phyloP scores from a whole-genome alignment of 257 asterid genomes.

The Capsicum pubescens region DNA sequence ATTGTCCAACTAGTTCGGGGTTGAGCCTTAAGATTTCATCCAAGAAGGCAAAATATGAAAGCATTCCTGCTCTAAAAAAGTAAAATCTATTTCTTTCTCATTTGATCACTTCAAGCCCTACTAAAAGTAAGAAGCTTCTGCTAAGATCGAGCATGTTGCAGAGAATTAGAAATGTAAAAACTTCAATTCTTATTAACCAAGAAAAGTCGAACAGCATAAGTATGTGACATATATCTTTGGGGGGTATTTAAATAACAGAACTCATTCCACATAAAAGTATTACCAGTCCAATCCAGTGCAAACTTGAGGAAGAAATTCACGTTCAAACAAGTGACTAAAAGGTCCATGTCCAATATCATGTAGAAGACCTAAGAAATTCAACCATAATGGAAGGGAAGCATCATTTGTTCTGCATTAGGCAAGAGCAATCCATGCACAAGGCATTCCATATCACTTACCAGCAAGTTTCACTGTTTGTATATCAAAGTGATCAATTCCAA shows the following conservation, averaged over 20 bases:
- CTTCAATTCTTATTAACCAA: not conserved
- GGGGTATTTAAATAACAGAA: conserved; percentile 16
- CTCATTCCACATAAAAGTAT: conserved; percentile 18
- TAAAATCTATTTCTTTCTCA: conserved; percentile 7
- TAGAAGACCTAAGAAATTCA: conserved; percentile 66
- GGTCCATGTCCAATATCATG: conserved; percentile 99
- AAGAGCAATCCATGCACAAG: conserved; percentile 26
- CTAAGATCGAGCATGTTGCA: not conserved
- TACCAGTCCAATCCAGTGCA: conserved; percentile 70
- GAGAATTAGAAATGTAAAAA: not conserved
- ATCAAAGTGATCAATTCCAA: conserved; percentile 82
- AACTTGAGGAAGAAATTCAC: conserved; percentile 84
- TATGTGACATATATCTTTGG: not conserved
- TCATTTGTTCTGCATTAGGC: conserved; percentile 31
- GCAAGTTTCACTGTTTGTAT: conserved; percentile 87
- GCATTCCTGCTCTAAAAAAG: not conserved
- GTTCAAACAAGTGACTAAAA: conserved; percentile 92
- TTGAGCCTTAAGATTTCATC: not conserved
- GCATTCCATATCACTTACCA: conserved; percentile 47
- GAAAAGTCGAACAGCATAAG: conserved; percentile 17
- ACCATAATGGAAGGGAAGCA: conserved; percentile 31
- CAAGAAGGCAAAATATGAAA: conserved; percentile 15
- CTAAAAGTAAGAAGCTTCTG: not conserved
- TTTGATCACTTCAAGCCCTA: conserved; percentile 15
- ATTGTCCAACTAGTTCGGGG: not conserved